Percentiles rank a stretch among this genome's conserved stretches.
Evolutionary conservation across 768 basidiomycete genomes (phyloP).

Genomic region (Suillus fuscotomentosus): DNA sequence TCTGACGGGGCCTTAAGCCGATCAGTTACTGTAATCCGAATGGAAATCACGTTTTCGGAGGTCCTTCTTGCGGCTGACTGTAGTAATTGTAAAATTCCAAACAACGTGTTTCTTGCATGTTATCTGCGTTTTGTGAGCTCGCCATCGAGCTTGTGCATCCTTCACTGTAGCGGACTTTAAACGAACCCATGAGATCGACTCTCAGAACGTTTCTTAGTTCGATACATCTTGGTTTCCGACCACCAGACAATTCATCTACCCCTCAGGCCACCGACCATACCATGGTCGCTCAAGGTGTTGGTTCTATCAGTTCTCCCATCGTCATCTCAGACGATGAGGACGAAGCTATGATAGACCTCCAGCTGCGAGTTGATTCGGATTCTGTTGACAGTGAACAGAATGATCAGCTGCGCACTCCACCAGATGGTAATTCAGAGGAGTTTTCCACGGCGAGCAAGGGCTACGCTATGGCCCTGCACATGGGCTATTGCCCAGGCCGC

Average conservation of each 20-base stretch:
- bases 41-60: slow-evolving; percentile 2
- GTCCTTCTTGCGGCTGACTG: not conserved
- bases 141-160: not conserved
- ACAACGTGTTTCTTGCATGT: slow-evolving; percentile 4
- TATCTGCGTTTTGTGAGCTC: not conserved
- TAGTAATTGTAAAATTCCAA: not conserved
- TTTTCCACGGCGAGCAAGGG: slow-evolving; percentile 5
- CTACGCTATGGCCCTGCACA: slow-evolving; percentile 12
- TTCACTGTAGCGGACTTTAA: slow-evolving; percentile 13
- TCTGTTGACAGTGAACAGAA: slow-evolving; percentile 4
- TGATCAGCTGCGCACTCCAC: not conserved
- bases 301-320: slow-evolving; percentile 28
- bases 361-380: slow-evolving; percentile 4
- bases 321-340: slow-evolving; percentile 28
- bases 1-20: not conserved
- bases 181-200: slow-evolving; percentile 6
- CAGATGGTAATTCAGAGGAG: slow-evolving; percentile 5
- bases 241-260: slow-evolving; percentile 1
- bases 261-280: slow-evolving; percentile 3
- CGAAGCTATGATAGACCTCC: slow-evolving; percentile 15
- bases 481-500: slow-evolving; percentile 14
- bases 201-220: slow-evolving; percentile 2
- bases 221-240: slow-evolving; percentile 3
- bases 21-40: not conserved
- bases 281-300: slow-evolving; percentile 15